These are phyloP conservation scores for Xylaria grammica DNA, from an alignment of 495 filamentous ascomycete species.

Conservation along the genomic window DNA sequence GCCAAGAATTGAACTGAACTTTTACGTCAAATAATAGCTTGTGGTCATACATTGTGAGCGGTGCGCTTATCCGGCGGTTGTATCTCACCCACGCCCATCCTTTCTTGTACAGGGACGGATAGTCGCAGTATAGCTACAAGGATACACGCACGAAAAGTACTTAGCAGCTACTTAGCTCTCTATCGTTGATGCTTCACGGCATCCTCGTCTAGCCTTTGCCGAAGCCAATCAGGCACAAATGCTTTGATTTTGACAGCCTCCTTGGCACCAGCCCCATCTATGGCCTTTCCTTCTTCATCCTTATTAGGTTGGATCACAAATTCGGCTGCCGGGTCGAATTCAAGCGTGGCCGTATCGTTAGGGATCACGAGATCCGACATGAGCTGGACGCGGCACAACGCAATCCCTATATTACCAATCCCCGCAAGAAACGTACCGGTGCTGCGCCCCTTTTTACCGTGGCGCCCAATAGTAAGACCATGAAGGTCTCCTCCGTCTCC, in stretches of 20 bases:
- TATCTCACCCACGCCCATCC: background rate
- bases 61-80: too few species aligned
- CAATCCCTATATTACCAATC: slow-evolving; percentile 84
- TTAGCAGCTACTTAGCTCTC: background rate
- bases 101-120: background rate
- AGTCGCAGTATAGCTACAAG: slow-evolving; percentile 3
- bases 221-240: slow-evolving; percentile 82
- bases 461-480: slow-evolving; percentile 47
- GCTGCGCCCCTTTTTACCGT: slow-evolving; percentile 62
- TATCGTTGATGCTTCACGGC: slow-evolving; percentile 6
- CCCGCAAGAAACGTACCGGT: slow-evolving; percentile 78
- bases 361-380: slow-evolving; percentile 79
- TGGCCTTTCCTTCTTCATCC: slow-evolving; percentile 19
- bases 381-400: slow-evolving; percentile 84
- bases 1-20: background rate
- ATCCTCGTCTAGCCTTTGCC: slow-evolving; percentile 40
- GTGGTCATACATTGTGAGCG: too few species aligned
- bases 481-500: slow-evolving; percentile 24
- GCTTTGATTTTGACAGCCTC: slow-evolving; percentile 72
- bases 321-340: slow-evolving; percentile 48
- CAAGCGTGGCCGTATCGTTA: slow-evolving; percentile 60
- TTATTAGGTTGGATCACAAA: slow-evolving; percentile 47
- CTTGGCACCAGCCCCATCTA: slow-evolving; percentile 7
- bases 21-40: too few species aligned
- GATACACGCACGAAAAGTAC: background rate